Evolutionary conservation across 1,139 yeast genomes (phyloP), one percentile per base, ranked within the genome.

Genomic region (Diutina pseudorugosa): DNA sequence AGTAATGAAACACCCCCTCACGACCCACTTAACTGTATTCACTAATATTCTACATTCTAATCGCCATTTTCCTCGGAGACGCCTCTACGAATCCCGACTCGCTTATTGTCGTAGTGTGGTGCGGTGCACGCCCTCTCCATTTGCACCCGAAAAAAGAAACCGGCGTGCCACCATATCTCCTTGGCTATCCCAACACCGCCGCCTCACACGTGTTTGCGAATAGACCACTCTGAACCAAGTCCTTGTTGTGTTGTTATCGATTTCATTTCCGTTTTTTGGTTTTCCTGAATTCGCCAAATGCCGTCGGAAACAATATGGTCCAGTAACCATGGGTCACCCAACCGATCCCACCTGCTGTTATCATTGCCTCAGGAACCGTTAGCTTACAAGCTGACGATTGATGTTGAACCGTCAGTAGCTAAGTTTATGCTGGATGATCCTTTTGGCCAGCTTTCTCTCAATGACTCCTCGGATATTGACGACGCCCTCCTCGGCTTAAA

Each of bases 321-420:
- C 36, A 68, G 61, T 53, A 60, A 61, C 36, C 57, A 57, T 51
- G 57, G 62, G 47, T 62, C 69, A 36, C 70, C 72, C 40, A 60
- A 62, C 54, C 69, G 65, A 42, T 47, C 66, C 41, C 58, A 61
- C 51, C 55, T 61, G 53, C 55, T 47, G 50, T 48, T 57, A 53
- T 59, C 52, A 42, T 58, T 62, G 41, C 30, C 47, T 4, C 30
- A 25, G 5, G 12, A 12, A 12, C 33, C 25, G 33, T 18, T 21
- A 5, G 11, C n/a, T n/a, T 64, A 65, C 45, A 60, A 70, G 7
- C 73, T 68, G 3, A 62, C 71, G 55, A 73, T 71, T 54, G 69
- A 64, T 57, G 71, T 68, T 20, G 77, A 75, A 58, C 73, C 76
- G 9, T 80, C 77, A 51, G 77, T 77, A 45, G 79, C 77, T 47